These are phyloP conservation scores for Aureobasidium lini DNA, from an alignment of 2,329 filamentous ascomycete species.

Conservation along the genomic window DNA sequence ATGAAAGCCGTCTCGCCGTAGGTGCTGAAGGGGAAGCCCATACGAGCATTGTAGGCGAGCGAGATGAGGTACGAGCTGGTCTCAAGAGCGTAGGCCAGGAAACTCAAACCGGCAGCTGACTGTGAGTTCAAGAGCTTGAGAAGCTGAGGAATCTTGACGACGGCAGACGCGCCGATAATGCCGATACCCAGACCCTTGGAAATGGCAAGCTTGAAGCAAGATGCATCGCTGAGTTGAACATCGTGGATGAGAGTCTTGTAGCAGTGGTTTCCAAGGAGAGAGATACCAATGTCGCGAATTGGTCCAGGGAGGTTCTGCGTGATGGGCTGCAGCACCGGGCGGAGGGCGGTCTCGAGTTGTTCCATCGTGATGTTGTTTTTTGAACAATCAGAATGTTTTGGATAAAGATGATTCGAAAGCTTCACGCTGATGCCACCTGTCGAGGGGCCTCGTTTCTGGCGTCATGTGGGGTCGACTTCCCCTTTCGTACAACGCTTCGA, in stretches of 20 bases:
- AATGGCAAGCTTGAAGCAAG: slow-evolving; percentile 81
- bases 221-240: slow-evolving; percentile 66
- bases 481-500: not conserved
- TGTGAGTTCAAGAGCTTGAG: slow-evolving; percentile 77
- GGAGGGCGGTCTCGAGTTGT: slow-evolving; percentile 36
- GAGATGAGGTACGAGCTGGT: slow-evolving; percentile 80
- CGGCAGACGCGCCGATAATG: slow-evolving; percentile 81
- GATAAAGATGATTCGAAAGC: not conserved
- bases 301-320: slow-evolving; percentile 54
- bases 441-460: not conserved
- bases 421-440: slow-evolving; percentile 1
- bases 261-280: slow-evolving; percentile 72
- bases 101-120: slow-evolving; percentile 76
- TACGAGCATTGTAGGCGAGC: slow-evolving; percentile 85
- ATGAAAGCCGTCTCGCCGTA: slow-evolving; percentile 94
- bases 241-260: slow-evolving; percentile 81
- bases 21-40: slow-evolving; percentile 90
- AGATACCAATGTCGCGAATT: slow-evolving; percentile 65
- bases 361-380: slow-evolving; percentile 31
- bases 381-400: not conserved
- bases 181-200: slow-evolving; percentile 89
- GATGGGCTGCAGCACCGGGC: slow-evolving; percentile 36
- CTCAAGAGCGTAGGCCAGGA: slow-evolving; percentile 88
- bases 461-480: slow-evolving; percentile 9
- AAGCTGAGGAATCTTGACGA: slow-evolving; percentile 97